Evolutionary conservation across 768 basidiomycete genomes (phyloP).

Genomic region (Pisolithus orientalis): DNA sequence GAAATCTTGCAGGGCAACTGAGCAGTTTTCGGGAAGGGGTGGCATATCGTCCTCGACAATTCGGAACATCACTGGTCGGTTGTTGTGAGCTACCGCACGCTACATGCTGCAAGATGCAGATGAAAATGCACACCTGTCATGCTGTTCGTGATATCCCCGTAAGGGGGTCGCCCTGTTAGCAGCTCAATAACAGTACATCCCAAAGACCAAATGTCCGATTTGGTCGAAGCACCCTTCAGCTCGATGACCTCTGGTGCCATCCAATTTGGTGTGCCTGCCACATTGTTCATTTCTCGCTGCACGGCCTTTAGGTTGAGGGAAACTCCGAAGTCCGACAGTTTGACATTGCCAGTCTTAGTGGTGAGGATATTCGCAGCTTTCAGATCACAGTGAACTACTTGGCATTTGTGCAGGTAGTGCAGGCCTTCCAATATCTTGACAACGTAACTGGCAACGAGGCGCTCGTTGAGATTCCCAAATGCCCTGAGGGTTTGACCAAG

Average conservation of each 20-base stretch:
- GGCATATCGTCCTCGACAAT: conserved; percentile 94
- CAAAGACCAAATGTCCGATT: conserved; percentile 94
- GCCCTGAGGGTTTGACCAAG: conserved; percentile 89
- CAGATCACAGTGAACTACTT: conserved; percentile 96
- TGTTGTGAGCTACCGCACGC: neutral
- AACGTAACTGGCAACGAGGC: conserved; percentile 86
- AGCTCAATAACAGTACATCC: conserved; percentile 94
- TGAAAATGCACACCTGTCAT: conserved; percentile 65
- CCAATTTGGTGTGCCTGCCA: conserved; percentile 97
- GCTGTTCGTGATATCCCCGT: conserved; percentile 80
- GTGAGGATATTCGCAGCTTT: conserved; percentile 99
- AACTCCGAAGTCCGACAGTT: conserved; percentile 96
- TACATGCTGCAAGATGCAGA: neutral
- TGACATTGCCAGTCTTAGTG: conserved; percentile 96
- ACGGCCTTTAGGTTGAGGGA: conserved; percentile 92
- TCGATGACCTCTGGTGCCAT: conserved; percentile 99
- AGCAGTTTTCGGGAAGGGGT: conserved; percentile 75
- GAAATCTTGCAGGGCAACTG: conserved; percentile 73
- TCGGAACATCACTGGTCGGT: conserved; percentile 79
- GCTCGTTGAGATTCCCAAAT: conserved; percentile 91
- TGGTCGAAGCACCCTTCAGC: conserved; percentile 87
- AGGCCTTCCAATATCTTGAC: conserved; percentile 96
- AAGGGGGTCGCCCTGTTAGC: conserved; percentile 87
- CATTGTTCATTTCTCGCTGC: conserved; percentile 77
- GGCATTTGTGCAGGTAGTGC: conserved; percentile 82